A percentile compares a stretch with the other conserved stretches of the same genome.
phyloP scores from a whole-genome alignment of 805 yeast genomes.

The Lachancea dasiensis region DNA sequence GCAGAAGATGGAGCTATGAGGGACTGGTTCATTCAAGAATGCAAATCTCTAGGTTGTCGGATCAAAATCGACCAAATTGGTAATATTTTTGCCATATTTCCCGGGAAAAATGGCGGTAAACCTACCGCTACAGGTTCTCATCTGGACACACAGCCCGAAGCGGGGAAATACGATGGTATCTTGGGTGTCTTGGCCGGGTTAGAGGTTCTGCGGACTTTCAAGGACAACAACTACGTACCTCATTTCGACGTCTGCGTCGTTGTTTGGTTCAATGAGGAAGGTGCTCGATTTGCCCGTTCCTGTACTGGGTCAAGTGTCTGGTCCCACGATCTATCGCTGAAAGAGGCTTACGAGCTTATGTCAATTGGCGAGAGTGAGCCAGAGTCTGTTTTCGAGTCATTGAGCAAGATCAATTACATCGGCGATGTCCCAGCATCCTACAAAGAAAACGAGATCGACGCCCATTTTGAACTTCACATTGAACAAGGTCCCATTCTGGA shows the following conservation, averaged over 20 bases:
- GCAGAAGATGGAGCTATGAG: slow-evolving; percentile 59
- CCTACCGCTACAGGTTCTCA: slow-evolving; percentile 72
- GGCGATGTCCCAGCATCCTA: slow-evolving; percentile 47
- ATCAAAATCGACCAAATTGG: slow-evolving; percentile 61
- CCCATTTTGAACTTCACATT: slow-evolving; percentile 70
- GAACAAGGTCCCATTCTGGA: slow-evolving; percentile 75
- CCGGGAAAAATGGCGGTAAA: slow-evolving; percentile 44
- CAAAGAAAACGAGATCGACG: slow-evolving; percentile 48
- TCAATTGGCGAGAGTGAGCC: slow-evolving; percentile 48
- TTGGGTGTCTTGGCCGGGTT: slow-evolving; percentile 62
- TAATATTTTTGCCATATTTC: slow-evolving; percentile 58
- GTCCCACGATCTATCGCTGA: slow-evolving; percentile 46
- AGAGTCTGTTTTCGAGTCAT: slow-evolving; percentile 48
- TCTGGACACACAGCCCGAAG: slow-evolving; percentile 72
- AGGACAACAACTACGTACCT: slow-evolving; percentile 53
- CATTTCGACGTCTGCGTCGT: slow-evolving; percentile 59
- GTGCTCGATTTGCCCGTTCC: slow-evolving; percentile 68
- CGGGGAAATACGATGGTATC: slow-evolving; percentile 72
- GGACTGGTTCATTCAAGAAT: slow-evolving; percentile 58
- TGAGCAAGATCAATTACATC: slow-evolving; percentile 55
- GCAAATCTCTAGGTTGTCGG: slow-evolving; percentile 48
- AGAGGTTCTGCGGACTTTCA: slow-evolving; percentile 59
- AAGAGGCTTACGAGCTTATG: slow-evolving; percentile 45
- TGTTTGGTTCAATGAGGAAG: slow-evolving; percentile 75
- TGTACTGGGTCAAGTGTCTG: slow-evolving; percentile 64